Evolutionary conservation across 768 basidiomycete species (phyloP), one percentile per base, ranked within the genome.

Genomic region (Leccinum disarticulatum): DNA sequence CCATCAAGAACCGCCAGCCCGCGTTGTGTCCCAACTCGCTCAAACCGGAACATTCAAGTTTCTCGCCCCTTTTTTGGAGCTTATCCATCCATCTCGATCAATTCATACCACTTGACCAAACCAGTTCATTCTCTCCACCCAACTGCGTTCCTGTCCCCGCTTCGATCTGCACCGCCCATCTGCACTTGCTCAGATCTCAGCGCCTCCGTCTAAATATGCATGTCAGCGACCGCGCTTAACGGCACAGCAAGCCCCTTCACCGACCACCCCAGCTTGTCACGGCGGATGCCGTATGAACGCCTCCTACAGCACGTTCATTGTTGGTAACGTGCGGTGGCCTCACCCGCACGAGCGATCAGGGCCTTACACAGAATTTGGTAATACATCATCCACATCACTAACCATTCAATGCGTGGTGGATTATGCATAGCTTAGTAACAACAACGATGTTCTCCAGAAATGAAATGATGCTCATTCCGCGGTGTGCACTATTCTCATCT

Each of bases 21-120:
- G 69, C 66, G 55, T 67, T 70, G 60, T 71, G 63, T 62, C 70
- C 64, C 65, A 70, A 33, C 59, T 61, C 38, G 46, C 66, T 59
- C 62, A 62, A 67, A 62, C 19, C 10, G 61, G 61, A 56, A 64
- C 56, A 46, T 61, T 22, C 22, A 22, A 22, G 22, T 22, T 17
- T 58, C 49, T 13, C 59, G 57, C 53, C 60, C 59, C 28, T 31
- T 55, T 68, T 64, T 55, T 28, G 58, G 33, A 28, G 52, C 22
- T n/a, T 53, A 30, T 53, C 46, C 55, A 60, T 71, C 63, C 71
- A 63, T 68, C 59, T 49, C 54, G 59, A 70, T 68, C 60, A 64
- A 52, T 64, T 57, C 59, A 66, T 59, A 22, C 52, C 53, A 38
- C 35, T 61, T 46, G 36, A 61, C 56, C 46, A 56, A 69, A 68